These are phyloP conservation scores for Leishmania major DNA, from an alignment of 208 protist genomes.

Conservation along the genomic window DNA sequence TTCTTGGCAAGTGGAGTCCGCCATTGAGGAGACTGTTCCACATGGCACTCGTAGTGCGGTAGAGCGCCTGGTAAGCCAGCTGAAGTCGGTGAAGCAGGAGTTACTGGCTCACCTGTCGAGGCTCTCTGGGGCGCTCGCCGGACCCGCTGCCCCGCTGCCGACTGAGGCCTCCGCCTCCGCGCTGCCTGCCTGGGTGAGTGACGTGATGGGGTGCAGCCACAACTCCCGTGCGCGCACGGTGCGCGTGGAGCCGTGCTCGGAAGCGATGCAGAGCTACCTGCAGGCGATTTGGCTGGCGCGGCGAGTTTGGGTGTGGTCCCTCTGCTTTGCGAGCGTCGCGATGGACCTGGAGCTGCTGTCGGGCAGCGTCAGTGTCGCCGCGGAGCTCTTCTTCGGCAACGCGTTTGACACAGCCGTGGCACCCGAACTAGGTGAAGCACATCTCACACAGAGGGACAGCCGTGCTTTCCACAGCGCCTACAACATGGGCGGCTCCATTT, in stretches of 20 bases:
- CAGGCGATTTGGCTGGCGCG: constrained; percentile 26
- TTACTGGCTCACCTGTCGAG: constrained; percentile 41
- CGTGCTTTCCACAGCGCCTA: constrained; percentile 9
- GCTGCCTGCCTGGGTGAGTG: constrained; percentile 6
- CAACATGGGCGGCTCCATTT: constrained; percentile 5
- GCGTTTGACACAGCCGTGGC: not conserved
- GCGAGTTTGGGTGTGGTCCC: constrained; percentile 64
- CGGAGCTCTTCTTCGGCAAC: constrained; percentile 30
- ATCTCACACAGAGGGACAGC: not conserved
- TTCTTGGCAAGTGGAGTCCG: too few species aligned
- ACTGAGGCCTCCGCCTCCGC: not conserved
- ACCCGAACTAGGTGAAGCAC: not conserved
- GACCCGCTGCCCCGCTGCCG: not conserved
- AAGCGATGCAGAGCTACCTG: constrained; percentile 17
- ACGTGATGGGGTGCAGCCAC: not conserved
- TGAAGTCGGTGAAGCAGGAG: constrained; percentile 78
- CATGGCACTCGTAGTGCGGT: not conserved
- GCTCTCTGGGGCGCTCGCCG: not conserved
- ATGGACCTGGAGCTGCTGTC: constrained; percentile 73
- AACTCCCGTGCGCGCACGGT: too few species aligned
- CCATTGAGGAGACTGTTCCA: not conserved
- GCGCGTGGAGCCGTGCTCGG: not conserved
- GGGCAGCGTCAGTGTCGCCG: constrained; percentile 48
- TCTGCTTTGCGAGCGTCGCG: constrained; percentile 43
- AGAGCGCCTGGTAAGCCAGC: constrained; percentile 50